Conservation (phyloP, 1,284 basidiomycete species). For the Boletus subluridellus region DNA sequence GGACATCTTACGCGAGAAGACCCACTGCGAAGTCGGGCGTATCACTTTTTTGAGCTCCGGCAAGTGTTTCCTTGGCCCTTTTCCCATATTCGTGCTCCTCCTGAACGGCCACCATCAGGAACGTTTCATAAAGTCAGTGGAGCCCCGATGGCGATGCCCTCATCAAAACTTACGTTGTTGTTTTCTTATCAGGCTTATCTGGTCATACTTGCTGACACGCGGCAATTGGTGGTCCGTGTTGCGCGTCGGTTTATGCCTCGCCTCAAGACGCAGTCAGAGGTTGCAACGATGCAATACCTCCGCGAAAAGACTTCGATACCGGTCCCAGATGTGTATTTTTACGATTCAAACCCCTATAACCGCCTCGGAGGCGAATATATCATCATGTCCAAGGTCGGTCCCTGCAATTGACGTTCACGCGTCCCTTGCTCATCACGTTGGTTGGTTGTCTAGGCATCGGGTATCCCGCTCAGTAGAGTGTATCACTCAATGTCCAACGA, state of each 20-base stretch:
- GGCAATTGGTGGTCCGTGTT: slow-evolving; percentile 68
- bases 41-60: slow-evolving; percentile 73
- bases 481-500: slow-evolving; percentile 65
- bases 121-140: slow-evolving; percentile 68
- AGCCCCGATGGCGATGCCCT: background rate
- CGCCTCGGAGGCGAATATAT: slow-evolving; percentile 79
- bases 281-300: slow-evolving; percentile 74
- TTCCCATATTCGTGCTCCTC: background rate
- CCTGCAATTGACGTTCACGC: background rate
- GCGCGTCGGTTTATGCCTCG: slow-evolving; percentile 79
- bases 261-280: slow-evolving; percentile 77
- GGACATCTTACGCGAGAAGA: slow-evolving; percentile 70
- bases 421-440: slow-evolving; percentile 20
- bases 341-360: slow-evolving; percentile 78
- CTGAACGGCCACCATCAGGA: slow-evolving; percentile 40
- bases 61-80: slow-evolving; percentile 33
- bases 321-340: slow-evolving; percentile 67
- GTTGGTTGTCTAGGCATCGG: slow-evolving; percentile 50
- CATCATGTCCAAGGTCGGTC: slow-evolving; percentile 73
- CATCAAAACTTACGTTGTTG: slow-evolving; percentile 6
- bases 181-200: slow-evolving; percentile 59
- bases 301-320: slow-evolving; percentile 65
- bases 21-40: slow-evolving; percentile 58
- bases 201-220: slow-evolving; percentile 58
- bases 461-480: slow-evolving; percentile 62